phyloP scores from a whole-genome alignment of 805 yeast genomes.

The Monosporozyma siamensis region DNA sequence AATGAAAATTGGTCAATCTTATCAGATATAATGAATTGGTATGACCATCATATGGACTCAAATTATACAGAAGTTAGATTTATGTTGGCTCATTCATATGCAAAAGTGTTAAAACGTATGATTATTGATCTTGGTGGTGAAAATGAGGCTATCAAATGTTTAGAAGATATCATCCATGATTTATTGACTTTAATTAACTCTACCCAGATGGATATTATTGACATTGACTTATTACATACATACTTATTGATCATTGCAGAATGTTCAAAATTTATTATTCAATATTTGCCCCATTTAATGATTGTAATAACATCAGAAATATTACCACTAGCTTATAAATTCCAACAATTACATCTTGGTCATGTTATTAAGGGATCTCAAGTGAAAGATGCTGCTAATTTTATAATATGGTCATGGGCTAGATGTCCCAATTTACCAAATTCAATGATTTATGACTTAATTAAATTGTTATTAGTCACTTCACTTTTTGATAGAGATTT shows the following conservation, averaged over 20 bases:
- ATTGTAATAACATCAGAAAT: constrained; percentile 19
- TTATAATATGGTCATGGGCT: constrained; percentile 70
- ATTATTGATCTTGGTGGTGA: constrained; percentile 24
- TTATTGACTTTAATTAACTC: constrained; percentile 6
- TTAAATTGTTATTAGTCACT: constrained; percentile 35
- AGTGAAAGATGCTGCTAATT: constrained; percentile 78
- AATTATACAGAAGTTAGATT: constrained; percentile 52
- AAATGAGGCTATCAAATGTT: constrained; percentile 16
- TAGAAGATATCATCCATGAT: constrained; percentile 26
- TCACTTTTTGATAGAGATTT: constrained; percentile 67
- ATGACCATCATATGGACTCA: constrained; percentile 37
- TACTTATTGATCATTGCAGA: constrained; percentile 32
- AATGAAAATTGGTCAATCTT: constrained; percentile 32
- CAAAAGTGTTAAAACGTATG: constrained; percentile 34
- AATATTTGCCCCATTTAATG: constrained; percentile 7
- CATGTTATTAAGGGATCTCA: constrained; percentile 47
- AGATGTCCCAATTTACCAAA: constrained; percentile 24
- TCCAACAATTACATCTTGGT: constrained; percentile 48
- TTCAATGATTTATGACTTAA: constrained; percentile 22
- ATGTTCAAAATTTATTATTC: constrained; percentile 14
- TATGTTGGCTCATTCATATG: constrained; percentile 55
- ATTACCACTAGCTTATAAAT: constrained; percentile 39
- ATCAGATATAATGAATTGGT: constrained; percentile 41
- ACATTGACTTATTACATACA: constrained; percentile 28
- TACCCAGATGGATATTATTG: constrained; percentile 15